These are phyloP conservation scores for Boletus patriciae DNA, from an alignment of 768 basidiomycete genomes.

Conservation along the genomic window DNA sequence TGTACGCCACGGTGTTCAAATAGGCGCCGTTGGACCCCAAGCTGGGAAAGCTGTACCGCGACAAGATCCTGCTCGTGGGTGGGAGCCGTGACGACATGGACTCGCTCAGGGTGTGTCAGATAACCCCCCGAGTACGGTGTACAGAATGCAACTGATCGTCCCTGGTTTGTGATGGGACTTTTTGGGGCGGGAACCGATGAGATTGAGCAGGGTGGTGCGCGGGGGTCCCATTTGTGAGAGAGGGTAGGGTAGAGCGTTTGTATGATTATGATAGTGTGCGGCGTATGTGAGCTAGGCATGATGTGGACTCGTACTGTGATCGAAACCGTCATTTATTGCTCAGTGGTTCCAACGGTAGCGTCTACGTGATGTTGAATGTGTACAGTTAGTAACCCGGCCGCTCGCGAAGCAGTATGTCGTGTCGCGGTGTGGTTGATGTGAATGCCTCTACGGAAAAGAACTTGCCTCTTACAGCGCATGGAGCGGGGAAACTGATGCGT, in stretches of 20 bases:
- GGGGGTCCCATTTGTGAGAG: neutral
- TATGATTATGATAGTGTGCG: neutral
- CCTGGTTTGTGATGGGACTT: slow-evolving; percentile 51
- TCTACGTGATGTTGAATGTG: too few species aligned
- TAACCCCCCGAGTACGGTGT: too few species aligned
- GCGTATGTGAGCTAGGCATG: neutral
- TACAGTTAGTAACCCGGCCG: too few species aligned
- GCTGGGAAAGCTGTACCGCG: slow-evolving; percentile 67
- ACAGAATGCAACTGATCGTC: too few species aligned
- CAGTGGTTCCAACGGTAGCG: too few species aligned
- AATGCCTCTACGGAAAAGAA: too few species aligned
- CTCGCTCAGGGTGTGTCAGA: slow-evolving; percentile 58
- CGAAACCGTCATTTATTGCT: too few species aligned
- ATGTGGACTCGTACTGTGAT: too few species aligned
- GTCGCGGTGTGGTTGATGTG: too few species aligned
- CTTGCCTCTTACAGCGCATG: too few species aligned
- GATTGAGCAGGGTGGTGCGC: slow-evolving; percentile 44
- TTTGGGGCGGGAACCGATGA: slow-evolving; percentile 72
- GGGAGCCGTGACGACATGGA: slow-evolving; percentile 78
- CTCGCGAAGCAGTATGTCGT: too few species aligned
- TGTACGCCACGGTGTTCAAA: slow-evolving; percentile 77
- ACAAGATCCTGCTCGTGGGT: slow-evolving; percentile 68
- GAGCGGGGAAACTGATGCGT: too few species aligned
- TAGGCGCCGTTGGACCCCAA: slow-evolving; percentile 69
- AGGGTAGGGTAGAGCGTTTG: neutral